phyloP scores from a whole-genome alignment of 345 rosid species.

The Turritis glabra region DNA sequence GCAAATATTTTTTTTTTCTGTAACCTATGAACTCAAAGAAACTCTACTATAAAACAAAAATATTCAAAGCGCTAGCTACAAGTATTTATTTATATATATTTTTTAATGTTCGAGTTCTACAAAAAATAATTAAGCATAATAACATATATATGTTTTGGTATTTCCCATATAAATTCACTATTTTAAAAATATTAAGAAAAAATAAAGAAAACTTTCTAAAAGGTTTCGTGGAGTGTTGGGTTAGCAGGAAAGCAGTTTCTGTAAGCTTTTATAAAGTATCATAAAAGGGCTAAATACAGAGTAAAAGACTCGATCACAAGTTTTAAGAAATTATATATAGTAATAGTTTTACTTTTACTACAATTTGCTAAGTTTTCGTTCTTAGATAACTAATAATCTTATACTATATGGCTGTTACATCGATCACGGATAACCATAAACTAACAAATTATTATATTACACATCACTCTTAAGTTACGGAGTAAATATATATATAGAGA shows the following conservation, averaged over 20 bases:
- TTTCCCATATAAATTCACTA: not conserved
- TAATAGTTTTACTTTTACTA: not conserved
- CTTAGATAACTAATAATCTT: not conserved
- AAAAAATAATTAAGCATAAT: too few species aligned
- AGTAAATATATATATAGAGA: not conserved
- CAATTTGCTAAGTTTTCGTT: not conserved
- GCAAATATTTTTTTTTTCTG: not conserved
- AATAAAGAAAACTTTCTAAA: constrained; percentile 21
- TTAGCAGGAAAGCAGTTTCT: constrained; percentile 17
- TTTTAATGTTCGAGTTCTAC: too few species aligned
- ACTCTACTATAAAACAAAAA: too few species aligned
- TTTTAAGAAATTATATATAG: not conserved
- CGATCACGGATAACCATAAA: not conserved
- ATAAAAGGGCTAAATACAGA: constrained; percentile 6
- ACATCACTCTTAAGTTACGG: not conserved
- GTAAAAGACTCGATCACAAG: not conserved
- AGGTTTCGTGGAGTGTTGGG: constrained; percentile 38
- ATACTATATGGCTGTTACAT: not conserved
- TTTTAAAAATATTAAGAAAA: not conserved
- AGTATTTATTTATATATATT: too few species aligned
- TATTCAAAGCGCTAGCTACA: too few species aligned
- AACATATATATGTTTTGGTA: too few species aligned
- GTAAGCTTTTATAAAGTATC: constrained; percentile 7
- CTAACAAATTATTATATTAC: not conserved
- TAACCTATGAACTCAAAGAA: not conserved